phyloP scores from a whole-genome alignment of 2,329 filamentous ascomycete species.

The Fusarium sp. region DNA sequence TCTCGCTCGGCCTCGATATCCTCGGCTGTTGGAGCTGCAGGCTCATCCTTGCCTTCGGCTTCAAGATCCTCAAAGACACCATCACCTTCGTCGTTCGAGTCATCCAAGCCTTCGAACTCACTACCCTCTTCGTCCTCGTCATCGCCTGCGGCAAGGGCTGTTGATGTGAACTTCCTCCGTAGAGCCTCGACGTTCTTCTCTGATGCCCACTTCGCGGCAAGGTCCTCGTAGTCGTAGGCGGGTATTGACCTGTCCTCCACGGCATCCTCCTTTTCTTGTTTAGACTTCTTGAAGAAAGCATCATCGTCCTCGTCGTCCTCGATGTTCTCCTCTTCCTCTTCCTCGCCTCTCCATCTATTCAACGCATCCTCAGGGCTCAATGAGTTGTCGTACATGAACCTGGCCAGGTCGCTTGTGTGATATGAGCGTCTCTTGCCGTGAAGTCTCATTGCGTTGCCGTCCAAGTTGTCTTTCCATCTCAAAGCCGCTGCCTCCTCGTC shows the following conservation, averaged over 20 bases:
- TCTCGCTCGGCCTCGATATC: conserved; percentile 88
- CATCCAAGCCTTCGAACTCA: conserved; percentile 68
- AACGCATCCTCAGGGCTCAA: conserved; percentile 82
- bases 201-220: conserved; percentile 88
- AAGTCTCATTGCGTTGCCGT: conserved; percentile 78
- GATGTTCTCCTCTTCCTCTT: conserved; percentile 69
- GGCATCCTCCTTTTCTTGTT: conserved; percentile 75
- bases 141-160: conserved; percentile 62
- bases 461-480: conserved; percentile 90
- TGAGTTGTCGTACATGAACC: conserved; percentile 88
- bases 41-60: conserved; percentile 74
- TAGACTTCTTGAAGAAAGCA: conserved; percentile 74
- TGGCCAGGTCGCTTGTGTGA: conserved; percentile 84
- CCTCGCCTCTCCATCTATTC: conserved; percentile 81
- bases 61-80: conserved; percentile 71
- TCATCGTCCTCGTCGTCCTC: conserved; percentile 70
- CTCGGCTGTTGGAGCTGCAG: conserved; percentile 57
- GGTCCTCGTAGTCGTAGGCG: conserved; percentile 80
- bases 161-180: conserved; percentile 79
- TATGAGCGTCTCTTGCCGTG: conserved; percentile 79
- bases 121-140: conserved; percentile 59
- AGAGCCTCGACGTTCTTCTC: conserved; percentile 82
- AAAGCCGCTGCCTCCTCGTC: conserved; percentile 79
- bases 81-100: conserved; percentile 65
- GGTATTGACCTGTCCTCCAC: conserved; percentile 87